Evolutionary conservation across 768 basidiomycete species (phyloP).

Genomic region (Boletales sp.): DNA sequence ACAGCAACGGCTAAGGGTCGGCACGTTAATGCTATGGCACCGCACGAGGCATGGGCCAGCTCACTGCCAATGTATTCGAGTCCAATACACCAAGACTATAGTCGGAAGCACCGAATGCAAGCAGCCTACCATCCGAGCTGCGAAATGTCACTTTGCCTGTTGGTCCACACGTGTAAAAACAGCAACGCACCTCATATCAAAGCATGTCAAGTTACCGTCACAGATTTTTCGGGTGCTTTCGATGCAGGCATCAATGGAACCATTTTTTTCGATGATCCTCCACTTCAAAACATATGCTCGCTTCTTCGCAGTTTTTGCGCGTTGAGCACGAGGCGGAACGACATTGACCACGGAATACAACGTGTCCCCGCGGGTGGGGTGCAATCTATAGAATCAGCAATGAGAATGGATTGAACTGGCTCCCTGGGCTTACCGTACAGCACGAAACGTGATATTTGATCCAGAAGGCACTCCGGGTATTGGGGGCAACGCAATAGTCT

Average conservation of each 20-base stretch:
- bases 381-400: slow-evolving; percentile 43
- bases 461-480: slow-evolving; percentile 43
- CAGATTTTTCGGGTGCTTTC: slow-evolving; percentile 68
- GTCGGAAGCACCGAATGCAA: slow-evolving; percentile 88
- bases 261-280: slow-evolving; percentile 60
- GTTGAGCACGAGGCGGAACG: slow-evolving; percentile 52
- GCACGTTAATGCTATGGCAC: background rate
- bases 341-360: slow-evolving; percentile 76
- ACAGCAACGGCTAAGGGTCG: slow-evolving; percentile 67
- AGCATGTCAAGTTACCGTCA: slow-evolving; percentile 78
- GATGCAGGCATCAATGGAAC: slow-evolving; percentile 54
- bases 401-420: background rate
- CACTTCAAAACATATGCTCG: slow-evolving; percentile 69
- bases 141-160: slow-evolving; percentile 3
- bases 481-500: slow-evolving; percentile 53
- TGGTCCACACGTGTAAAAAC: slow-evolving; percentile 1
- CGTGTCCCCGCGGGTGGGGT: slow-evolving; percentile 46
- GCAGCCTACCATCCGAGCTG: slow-evolving; percentile 75
- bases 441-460: slow-evolving; percentile 54
- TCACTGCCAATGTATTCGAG: slow-evolving; percentile 69
- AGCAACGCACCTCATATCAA: slow-evolving; percentile 73
- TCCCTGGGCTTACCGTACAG: slow-evolving; percentile 44
- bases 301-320: slow-evolving; percentile 50
- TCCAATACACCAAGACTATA: slow-evolving; percentile 82
- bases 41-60: slow-evolving; percentile 16